Evolutionary conservation across 2,329 filamentous ascomycete genomes (phyloP).

Genomic region (Ophiocordyceps camponoti-rufipedis): DNA sequence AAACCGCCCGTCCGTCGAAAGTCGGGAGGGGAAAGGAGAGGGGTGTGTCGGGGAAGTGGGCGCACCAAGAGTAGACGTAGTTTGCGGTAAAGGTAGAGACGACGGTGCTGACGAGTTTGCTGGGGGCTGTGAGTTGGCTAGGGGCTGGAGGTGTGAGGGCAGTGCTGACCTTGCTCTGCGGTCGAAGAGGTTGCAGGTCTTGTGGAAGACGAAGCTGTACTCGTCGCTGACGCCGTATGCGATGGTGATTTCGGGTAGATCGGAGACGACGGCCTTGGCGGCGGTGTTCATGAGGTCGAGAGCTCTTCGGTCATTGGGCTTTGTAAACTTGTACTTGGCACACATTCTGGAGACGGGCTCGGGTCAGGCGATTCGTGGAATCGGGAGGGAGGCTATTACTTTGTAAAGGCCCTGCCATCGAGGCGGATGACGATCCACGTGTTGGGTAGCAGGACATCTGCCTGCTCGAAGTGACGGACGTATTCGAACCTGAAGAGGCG

Average conservation of each 20-base stretch:
- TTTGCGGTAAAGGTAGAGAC: slow-evolving; percentile 88
- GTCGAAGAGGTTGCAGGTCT: slow-evolving; percentile 67
- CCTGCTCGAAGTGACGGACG: slow-evolving; percentile 74
- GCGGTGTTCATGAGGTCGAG: slow-evolving; percentile 89
- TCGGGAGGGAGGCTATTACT: slow-evolving; percentile 31
- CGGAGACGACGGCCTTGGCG: slow-evolving; percentile 66
- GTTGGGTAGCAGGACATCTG: slow-evolving; percentile 64
- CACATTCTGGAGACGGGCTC: slow-evolving; percentile 41
- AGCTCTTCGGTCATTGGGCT: slow-evolving; percentile 80
- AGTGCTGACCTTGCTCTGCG: slow-evolving; percentile 50
- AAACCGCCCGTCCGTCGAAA: slow-evolving; percentile 83
- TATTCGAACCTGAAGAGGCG: slow-evolving; percentile 60
- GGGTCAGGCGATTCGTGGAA: background rate
- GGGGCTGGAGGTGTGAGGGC: background rate
- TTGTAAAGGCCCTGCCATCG: slow-evolving; percentile 88
- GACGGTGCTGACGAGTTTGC: slow-evolving; percentile 79
- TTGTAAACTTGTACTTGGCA: slow-evolving; percentile 65
- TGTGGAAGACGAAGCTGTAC: slow-evolving; percentile 84
- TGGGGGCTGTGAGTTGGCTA: slow-evolving; percentile 14
- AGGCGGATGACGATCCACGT: slow-evolving; percentile 93
- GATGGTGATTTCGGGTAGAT: slow-evolving; percentile 69
- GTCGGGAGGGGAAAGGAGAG: slow-evolving; percentile 63
- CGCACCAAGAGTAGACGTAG: slow-evolving; percentile 68
- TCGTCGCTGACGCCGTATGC: slow-evolving; percentile 93
- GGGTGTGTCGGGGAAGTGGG: slow-evolving; percentile 52